Conservation (phyloP, 352 stramenopile species). For the Phytophthora meadii region DNA sequence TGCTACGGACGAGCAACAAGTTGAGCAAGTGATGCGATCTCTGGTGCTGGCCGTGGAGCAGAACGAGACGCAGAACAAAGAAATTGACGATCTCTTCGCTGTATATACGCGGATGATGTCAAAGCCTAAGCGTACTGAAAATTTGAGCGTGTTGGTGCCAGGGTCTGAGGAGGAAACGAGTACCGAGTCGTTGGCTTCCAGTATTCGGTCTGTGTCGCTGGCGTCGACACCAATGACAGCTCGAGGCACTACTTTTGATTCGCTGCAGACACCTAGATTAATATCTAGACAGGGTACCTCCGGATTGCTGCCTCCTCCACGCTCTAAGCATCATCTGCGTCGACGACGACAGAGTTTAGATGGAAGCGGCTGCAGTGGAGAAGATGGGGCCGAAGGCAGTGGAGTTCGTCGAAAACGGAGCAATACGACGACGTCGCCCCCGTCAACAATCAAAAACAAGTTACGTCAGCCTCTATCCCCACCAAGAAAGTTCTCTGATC, state of each 20-base stretch:
- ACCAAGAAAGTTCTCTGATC: conserved; percentile 22
- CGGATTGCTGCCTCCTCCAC: conserved; percentile 5
- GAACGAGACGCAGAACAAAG: conserved; percentile 3
- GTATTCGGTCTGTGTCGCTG: conserved; percentile 56
- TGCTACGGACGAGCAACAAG: conserved; percentile 17
- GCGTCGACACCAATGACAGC: conserved; percentile 36
- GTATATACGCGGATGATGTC: conserved; percentile 18
- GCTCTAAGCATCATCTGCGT: conserved; percentile 43
- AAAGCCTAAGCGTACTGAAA: conserved; percentile 3
- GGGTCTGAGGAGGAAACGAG: conserved; percentile 39
- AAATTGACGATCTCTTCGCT: conserved; percentile 15
- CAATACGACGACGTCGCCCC: conserved; percentile 50
- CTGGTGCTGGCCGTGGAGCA: conserved; percentile 45
- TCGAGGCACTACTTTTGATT: conserved; percentile 10
- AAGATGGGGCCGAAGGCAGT: conserved; percentile 61
- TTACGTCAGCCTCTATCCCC: conserved; percentile 24
- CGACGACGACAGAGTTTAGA: conserved; percentile 58
- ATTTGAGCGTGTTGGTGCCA: conserved; percentile 14
- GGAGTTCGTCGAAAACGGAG: conserved; percentile 69
- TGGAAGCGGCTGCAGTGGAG: conserved; percentile 68
- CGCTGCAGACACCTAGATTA: conserved; percentile 10
- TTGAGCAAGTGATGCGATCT: conserved; percentile 34
- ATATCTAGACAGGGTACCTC: conserved; percentile 6
- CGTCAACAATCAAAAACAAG: conserved; percentile 16
- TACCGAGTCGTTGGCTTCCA: conserved; percentile 61